A percentile compares a stretch with the other conserved stretches of the same genome.
Evolutionary conservation across 2,329 filamentous ascomycete species (phyloP).

Genomic region (Colletotrichum acutatum): DNA sequence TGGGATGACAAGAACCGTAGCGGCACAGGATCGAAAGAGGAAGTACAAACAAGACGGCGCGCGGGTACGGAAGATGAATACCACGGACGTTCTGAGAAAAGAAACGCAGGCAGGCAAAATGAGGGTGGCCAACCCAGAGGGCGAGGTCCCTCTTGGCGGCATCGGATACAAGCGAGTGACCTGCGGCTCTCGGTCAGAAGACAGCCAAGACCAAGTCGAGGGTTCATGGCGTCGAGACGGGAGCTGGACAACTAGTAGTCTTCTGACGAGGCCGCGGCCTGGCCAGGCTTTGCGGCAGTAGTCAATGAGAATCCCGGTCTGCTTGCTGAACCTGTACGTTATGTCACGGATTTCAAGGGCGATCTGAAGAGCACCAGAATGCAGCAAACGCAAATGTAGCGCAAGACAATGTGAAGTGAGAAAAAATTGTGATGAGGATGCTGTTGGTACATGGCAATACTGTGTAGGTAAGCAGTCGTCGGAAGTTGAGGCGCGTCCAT

Average conservation of each 20-base stretch:
- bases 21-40: conserved; percentile 6
- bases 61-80: conserved; percentile 26
- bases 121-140: conserved; percentile 21
- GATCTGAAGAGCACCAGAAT: neutral
- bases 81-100: conserved; percentile 14
- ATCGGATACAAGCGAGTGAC: conserved; percentile 12
- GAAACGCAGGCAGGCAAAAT: conserved; percentile 5
- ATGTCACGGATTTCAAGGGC: neutral
- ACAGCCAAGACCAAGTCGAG: neutral
- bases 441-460: neutral
- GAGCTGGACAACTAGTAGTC: neutral
- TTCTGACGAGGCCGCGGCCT: neutral
- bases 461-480: conserved; percentile 14
- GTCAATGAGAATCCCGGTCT: neutral
- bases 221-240: neutral
- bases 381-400: neutral
- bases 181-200: conserved; percentile 28
- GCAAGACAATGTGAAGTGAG: neutral
- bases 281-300: neutral
- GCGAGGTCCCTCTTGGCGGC: conserved; percentile 17
- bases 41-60: neutral
- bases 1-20: conserved; percentile 17
- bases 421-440: neutral
- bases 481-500: conserved; percentile 37
- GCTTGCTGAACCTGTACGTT: neutral